Base-by-base conservation (phyloP, 495 filamentous ascomycete genomes). In the Pseudomonodictys pantanalensis region DNA sequence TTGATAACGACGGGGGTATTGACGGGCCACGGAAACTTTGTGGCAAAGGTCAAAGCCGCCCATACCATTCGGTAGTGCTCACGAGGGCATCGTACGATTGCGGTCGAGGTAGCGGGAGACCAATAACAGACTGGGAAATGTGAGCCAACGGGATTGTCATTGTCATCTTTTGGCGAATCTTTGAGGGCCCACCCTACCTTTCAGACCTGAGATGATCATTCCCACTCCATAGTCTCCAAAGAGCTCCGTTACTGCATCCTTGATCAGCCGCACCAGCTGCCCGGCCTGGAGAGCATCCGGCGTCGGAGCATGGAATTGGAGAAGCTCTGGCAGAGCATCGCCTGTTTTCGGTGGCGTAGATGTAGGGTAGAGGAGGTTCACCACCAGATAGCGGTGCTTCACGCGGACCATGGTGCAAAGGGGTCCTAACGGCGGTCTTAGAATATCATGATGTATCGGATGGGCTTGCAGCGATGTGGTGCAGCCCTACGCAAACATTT, bases 171-270 rank as follows among this genome's bases (percentile, higher is more conserved):
- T n/a, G n/a, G n/a, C n/a, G n/a, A n/a, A n/a, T n/a, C n/a, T n/a
- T n/a, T n/a, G n/a, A n/a, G n/a, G n/a, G n/a, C n/a, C n/a, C n/a
- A n/a, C n/a, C n/a, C 35, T 73, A 89, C 90, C 80, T 66, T 80
- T 79, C 18, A 95, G 69, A 60, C 83, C 85, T 3, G 79, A 80
- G 1, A 72, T 66, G 11, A 79, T 74, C 52, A 84, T 78, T 4
- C 92, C 93, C 6, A 85, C 75, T 1, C 93, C 92, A 71, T 89
- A 95, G 70, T 98, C 92, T n/a, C 93, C 93, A 69, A 92, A 97
- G 17, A 95, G 73, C 24, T 81, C 75, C 9, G 78, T 72, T 3
- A 95, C 81, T 51, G 86, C 81, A 29, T 84, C 78, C 52, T 83
- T 82, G 56, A 98, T 82, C 50, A 82, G 79, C 41, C 81, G 84